A percentile compares a stretch with the other conserved stretches of the same genome.
These are phyloP conservation scores for Termitomyces sp. DNA, from an alignment of 768 basidiomycete genomes.

Conservation along the genomic window DNA sequence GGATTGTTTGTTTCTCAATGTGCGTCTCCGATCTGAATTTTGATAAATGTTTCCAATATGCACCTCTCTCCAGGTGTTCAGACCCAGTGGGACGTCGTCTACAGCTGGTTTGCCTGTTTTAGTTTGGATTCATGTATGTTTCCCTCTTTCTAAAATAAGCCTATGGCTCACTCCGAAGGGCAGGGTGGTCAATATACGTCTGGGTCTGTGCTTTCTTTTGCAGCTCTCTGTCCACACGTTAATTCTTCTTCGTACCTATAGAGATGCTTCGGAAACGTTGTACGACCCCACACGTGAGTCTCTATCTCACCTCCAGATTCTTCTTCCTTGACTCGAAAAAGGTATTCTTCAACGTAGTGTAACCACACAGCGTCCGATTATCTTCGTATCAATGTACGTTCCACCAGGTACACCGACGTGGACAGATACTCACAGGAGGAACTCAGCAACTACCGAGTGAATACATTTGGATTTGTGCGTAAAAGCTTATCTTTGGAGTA, in stretches of 20 bases:
- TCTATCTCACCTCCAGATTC: neutral
- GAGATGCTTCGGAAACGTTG: constrained; percentile 38
- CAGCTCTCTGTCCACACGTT: neutral
- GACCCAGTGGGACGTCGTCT: constrained; percentile 23
- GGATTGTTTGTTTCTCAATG: constrained; percentile 56
- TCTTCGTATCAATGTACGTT: constrained; percentile 50
- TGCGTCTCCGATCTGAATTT: constrained; percentile 13
- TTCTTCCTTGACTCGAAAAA: constrained; percentile 16
- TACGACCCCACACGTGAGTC: constrained; percentile 46
- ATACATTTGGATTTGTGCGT: constrained; percentile 55
- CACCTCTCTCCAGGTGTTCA: constrained; percentile 27
- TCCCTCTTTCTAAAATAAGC: neutral
- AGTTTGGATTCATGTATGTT: constrained; percentile 33
- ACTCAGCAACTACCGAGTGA: constrained; percentile 52
- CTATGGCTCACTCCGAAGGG: neutral
- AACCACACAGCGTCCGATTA: constrained; percentile 44
- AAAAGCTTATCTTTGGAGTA: neutral
- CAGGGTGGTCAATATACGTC: constrained; percentile 49
- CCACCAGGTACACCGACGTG: neutral
- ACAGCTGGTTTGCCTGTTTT: constrained; percentile 34
- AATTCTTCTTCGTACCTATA: constrained; percentile 14
- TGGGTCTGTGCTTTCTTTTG: constrained; percentile 26
- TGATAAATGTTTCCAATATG: neutral
- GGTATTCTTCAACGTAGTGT: constrained; percentile 49
- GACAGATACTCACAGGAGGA: neutral